Evolutionary conservation across 108 stramenopile species (phyloP).

Genomic region (Nannochloropsis salina): DNA sequence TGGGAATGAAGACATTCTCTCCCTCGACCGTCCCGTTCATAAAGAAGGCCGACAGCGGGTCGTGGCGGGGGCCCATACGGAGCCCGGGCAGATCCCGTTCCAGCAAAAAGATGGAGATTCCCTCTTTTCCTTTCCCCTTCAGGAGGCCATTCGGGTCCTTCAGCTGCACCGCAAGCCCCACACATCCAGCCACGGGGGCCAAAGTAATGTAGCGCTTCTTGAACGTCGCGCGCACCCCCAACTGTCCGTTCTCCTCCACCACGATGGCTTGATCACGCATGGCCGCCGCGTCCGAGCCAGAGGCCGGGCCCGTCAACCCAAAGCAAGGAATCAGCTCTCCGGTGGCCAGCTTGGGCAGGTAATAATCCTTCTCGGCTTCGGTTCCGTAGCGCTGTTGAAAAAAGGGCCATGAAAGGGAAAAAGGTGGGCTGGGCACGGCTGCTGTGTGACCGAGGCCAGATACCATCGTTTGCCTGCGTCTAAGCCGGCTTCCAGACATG

Average conservation of each 20-base stretch:
- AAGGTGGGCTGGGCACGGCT: neutral
- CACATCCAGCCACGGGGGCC: conserved; percentile 92
- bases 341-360: conserved; percentile 80
- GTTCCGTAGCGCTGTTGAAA: conserved; percentile 65
- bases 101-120: conserved; percentile 86
- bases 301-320: conserved; percentile 91
- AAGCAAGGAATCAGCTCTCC: conserved; percentile 96
- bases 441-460: too few species aligned
- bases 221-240: conserved; percentile 88
- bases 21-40: conserved; percentile 99
- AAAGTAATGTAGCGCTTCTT: conserved; percentile 98
- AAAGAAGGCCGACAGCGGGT: conserved; percentile 62
- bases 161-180: conserved; percentile 86
- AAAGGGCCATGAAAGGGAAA: neutral
- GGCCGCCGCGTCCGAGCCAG: conserved; percentile 89
- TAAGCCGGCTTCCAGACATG: neutral
- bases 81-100: conserved; percentile 87
- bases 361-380: conserved; percentile 84
- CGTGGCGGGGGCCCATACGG: conserved; percentile 83
- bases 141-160: conserved; percentile 84
- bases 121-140: conserved; percentile 79
- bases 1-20: conserved; percentile 95
- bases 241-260: conserved; percentile 77
- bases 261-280: conserved; percentile 79
- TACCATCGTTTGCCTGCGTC: too few species aligned